phyloP scores from a whole-genome alignment of 176 grass and related monocot species.

The Chrysopogon serrulatus region DNA sequence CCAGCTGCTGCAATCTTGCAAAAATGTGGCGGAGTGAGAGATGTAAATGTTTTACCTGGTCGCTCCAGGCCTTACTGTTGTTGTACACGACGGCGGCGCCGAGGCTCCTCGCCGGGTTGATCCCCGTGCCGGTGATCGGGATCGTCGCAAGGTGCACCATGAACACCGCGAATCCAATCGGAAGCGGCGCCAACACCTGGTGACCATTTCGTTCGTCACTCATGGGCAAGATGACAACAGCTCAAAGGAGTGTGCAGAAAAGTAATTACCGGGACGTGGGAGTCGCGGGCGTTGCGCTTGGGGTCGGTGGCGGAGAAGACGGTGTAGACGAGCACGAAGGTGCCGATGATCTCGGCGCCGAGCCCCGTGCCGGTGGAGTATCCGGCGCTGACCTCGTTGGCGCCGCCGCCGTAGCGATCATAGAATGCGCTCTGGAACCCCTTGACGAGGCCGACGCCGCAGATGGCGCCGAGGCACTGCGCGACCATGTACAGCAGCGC shows the following conservation, averaged over 20 bases:
- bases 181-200: too few species aligned
- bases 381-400: slow-evolving; percentile 56
- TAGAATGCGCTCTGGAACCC: slow-evolving; percentile 66
- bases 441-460: slow-evolving; percentile 70
- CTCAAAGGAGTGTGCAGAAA: not conserved
- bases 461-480: slow-evolving; percentile 77
- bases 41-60: not conserved
- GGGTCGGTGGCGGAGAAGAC: slow-evolving; percentile 92
- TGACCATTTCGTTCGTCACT: too few species aligned
- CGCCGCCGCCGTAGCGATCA: slow-evolving; percentile 55
- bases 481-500: slow-evolving; percentile 60
- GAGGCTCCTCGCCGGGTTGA: not conserved
- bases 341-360: slow-evolving; percentile 82
- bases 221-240: not conserved
- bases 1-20: not conserved
- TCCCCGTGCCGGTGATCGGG: too few species aligned
- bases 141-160: too few species aligned
- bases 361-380: slow-evolving; percentile 66
- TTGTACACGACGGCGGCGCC: slow-evolving; percentile 31
- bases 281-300: slow-evolving; percentile 77
- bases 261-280: slow-evolving; percentile 56
- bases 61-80: slow-evolving; percentile 33
- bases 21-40: not conserved
- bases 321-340: slow-evolving; percentile 88
- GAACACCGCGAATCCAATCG: too few species aligned